Base-by-base conservation (phyloP, 1,284 basidiomycete genomes). In the Salmacisia buchloeana region DNA sequence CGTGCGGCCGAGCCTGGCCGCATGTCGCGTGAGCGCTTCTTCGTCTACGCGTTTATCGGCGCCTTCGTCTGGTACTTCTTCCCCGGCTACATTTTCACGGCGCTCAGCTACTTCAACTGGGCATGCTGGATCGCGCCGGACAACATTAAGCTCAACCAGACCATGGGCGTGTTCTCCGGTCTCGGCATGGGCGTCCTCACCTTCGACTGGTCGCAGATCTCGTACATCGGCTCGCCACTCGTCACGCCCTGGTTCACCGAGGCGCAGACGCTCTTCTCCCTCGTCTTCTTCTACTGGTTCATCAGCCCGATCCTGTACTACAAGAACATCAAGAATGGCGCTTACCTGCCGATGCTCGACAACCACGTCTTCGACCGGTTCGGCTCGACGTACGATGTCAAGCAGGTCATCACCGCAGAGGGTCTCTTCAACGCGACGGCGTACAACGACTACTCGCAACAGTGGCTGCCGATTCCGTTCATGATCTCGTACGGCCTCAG, bases 381-480 rank as follows among this genome's bases (percentile, higher is more conserved):
- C 45, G 75, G 73, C n/a, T 12, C 61, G 9, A 57, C 39, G 38
- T 77, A 64, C 65, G 66, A 73, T 52, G 68, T 66, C 13, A 45
- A 36, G 4, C 64, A 63, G 45, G 69, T 76, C 18, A 65, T 70
- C 21, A 58, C 41, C 52, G 61, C 29, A 12, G 64, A 21, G 52
- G 68, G 62, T 52, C 67, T 57, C 41, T 69, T 77, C 25, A 59
- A 75, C 38, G 25, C 60, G 2, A 70, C 45, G 13, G 63, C 57
- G 0, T 77, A 76, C 68, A 70, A 76, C 57, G 59, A 57, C 29
- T 77, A 77, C 62, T 75, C 72, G 61, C 68, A 67, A 59, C 64
- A 74, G 64, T 65, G 72, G 69, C 80, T 81, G 84, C 69, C 80
- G 23, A 85, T 85, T 25, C 85, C 86, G 2, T 89, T 89, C 58